A percentile compares a stretch with the other conserved stretches of the same genome.
These are phyloP conservation scores for Solanum paucissectum DNA, from an alignment of 257 asterid genomes.

Conservation along the genomic window DNA sequence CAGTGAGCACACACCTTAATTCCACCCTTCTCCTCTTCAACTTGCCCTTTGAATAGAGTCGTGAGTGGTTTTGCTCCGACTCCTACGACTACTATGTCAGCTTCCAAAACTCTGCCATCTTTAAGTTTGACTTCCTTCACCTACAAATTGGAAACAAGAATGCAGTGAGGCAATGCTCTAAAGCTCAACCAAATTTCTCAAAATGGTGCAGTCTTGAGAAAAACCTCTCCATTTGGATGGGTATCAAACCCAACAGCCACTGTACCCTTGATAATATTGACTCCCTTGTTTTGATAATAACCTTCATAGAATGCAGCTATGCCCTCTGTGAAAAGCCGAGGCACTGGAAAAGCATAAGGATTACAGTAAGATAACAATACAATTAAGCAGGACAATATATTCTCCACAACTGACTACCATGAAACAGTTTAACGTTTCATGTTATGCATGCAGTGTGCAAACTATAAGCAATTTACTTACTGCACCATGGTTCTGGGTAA, in stretches of 20 bases:
- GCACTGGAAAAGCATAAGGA: conserved; percentile 49
- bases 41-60: conserved; percentile 67
- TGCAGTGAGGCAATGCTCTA: not conserved
- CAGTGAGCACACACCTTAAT: conserved; percentile 50
- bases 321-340: conserved; percentile 78
- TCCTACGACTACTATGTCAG: conserved; percentile 92
- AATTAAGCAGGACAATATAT: not conserved
- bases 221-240: conserved; percentile 65
- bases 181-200: not conserved
- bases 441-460: not conserved
- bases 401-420: not conserved
- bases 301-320: conserved; percentile 93
- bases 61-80: conserved; percentile 84
- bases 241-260: conserved; percentile 85
- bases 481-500: conserved; percentile 98
- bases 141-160: conserved; percentile 23
- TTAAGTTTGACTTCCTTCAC: conserved; percentile 77
- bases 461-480: conserved; percentile 38
- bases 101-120: conserved; percentile 88
- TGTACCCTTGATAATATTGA: conserved; percentile 83
- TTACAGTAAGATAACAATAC: conserved; percentile 1
- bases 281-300: conserved; percentile 73
- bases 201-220: not conserved
- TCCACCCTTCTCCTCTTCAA: conserved; percentile 91
- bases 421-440: not conserved